A percentile compares a stretch with the other conserved stretches of the same genome.
phyloP scores from a whole-genome alignment of 495 filamentous ascomycete genomes.

The Coniosporium apollinis region DNA sequence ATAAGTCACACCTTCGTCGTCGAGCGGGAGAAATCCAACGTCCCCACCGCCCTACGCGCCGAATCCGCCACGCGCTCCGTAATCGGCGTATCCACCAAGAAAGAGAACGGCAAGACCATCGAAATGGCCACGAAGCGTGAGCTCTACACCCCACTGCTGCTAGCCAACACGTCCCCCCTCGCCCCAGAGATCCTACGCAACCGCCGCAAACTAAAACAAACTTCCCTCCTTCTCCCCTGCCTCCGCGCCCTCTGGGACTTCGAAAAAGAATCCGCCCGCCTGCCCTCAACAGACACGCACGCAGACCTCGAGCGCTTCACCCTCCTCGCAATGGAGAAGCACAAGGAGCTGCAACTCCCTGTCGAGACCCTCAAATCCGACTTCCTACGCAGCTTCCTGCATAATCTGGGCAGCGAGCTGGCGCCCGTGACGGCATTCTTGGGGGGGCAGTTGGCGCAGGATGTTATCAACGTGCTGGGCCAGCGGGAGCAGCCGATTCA shows the following conservation, averaged over 20 bases:
- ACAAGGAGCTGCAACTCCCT: conserved; percentile 62
- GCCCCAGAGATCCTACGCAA: conserved; percentile 50
- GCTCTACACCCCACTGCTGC: conserved; percentile 61
- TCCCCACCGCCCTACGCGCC: conserved; percentile 39
- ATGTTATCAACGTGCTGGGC: conserved; percentile 91
- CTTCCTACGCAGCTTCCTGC: conserved; percentile 66
- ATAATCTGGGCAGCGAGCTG: conserved; percentile 66
- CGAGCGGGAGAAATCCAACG: conserved; percentile 66
- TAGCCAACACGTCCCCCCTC: conserved; percentile 60
- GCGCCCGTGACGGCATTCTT: conserved; percentile 79
- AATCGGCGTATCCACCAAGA: conserved; percentile 50
- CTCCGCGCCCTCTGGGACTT: conserved; percentile 76
- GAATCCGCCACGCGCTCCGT: conserved; percentile 70
- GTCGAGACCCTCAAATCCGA: conserved; percentile 55
- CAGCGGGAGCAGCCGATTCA: conserved; percentile 84
- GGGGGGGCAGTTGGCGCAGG: conserved; percentile 80
- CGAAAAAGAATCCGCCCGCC: conserved; percentile 32
- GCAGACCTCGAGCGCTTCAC: conserved; percentile 46
- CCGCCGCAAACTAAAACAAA: conserved; percentile 49
- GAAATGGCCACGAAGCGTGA: conserved; percentile 91
- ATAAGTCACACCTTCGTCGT: conserved; percentile 77
- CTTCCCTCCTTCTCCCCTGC: conserved; percentile 66
- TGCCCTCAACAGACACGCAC: conserved; percentile 38
- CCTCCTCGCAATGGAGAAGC: conserved; percentile 52
- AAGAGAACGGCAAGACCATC: conserved; percentile 50